These are phyloP conservation scores for Fusarium guadeloupense DNA, from an alignment of 2,329 filamentous ascomycete species.

Conservation along the genomic window DNA sequence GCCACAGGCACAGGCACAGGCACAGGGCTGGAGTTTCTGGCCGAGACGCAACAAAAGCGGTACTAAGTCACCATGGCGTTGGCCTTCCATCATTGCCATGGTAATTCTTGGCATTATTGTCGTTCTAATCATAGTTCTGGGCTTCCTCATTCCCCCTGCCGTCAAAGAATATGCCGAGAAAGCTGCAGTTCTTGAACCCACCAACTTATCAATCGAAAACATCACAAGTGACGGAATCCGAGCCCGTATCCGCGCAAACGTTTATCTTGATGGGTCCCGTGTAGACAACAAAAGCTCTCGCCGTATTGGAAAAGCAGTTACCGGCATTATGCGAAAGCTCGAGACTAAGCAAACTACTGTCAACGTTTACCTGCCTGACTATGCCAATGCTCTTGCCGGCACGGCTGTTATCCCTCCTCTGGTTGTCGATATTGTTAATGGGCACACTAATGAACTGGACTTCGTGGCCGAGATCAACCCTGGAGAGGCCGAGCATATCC, in stretches of 20 bases:
- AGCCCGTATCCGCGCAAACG: conserved; percentile 82
- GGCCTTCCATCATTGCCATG: conserved; percentile 83
- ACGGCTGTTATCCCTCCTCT: conserved; percentile 80
- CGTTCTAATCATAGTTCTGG: conserved; percentile 76
- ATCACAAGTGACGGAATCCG: conserved; percentile 82
- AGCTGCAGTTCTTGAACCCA: conserved; percentile 83
- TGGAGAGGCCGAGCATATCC: conserved; percentile 79
- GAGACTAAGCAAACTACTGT: conserved; percentile 78
- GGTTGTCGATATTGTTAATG: conserved; percentile 79
- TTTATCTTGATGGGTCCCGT: conserved; percentile 79
- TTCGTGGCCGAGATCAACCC: conserved; percentile 80
- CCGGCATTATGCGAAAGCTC: conserved; percentile 80
- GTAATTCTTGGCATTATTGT: conserved; percentile 68
- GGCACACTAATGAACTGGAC: conserved; percentile 79
- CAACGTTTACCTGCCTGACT: conserved; percentile 83
- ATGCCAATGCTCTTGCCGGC: conserved; percentile 79
- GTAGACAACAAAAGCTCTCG: conserved; percentile 77
- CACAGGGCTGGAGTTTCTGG: conserved; percentile 35
- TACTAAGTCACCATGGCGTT: conserved; percentile 56
- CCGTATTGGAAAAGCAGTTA: conserved; percentile 78
- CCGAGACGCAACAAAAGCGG: conserved; percentile 24
- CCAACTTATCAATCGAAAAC: conserved; percentile 83
- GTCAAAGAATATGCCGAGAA: conserved; percentile 88
- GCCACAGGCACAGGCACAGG: conserved; percentile 9
- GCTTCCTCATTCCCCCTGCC: conserved; percentile 81